Evolutionary conservation across 805 yeast genomes (phyloP).

Genomic region (Cyberlindnera veronae): DNA sequence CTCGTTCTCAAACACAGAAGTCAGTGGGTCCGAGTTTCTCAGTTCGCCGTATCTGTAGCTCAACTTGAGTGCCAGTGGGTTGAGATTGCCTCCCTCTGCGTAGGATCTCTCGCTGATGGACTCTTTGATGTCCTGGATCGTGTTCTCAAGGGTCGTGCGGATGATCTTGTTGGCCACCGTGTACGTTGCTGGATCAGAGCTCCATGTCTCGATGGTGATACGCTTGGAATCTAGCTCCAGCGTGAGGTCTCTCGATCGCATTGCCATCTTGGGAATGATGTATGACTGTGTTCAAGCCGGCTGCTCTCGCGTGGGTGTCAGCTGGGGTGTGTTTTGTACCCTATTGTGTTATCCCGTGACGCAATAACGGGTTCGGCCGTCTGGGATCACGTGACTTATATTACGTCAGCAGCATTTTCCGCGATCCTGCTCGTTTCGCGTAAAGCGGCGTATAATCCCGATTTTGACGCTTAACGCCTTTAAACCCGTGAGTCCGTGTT

Average conservation of each 20-base stretch:
- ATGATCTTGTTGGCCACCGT: constrained; percentile 18
- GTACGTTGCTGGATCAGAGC: constrained; percentile 17
- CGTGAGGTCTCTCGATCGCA: constrained; percentile 21
- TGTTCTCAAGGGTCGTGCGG: constrained; percentile 24
- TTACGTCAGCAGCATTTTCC: too few species aligned
- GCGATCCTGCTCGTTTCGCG: neutral
- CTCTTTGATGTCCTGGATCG: constrained; percentile 26
- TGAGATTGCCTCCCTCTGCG: constrained; percentile 13
- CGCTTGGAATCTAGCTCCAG: constrained; percentile 13
- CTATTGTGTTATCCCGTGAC: too few species aligned
- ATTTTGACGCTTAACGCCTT: constrained; percentile 3
- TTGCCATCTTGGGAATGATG: constrained; percentile 15
- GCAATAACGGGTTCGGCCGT: too few species aligned
- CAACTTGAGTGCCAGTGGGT: constrained; percentile 17
- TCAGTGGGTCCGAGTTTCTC: constrained; percentile 15
- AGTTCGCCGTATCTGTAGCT: constrained; percentile 15
- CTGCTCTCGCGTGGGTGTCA: too few species aligned
- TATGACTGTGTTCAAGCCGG: too few species aligned
- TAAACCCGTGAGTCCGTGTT: constrained; percentile 6
- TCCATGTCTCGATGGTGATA: constrained; percentile 20
- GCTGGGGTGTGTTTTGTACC: too few species aligned
- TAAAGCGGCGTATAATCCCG: neutral
- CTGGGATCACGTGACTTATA: too few species aligned
- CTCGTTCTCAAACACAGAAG: constrained; percentile 13
- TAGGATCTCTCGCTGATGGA: constrained; percentile 19